These are phyloP conservation scores for Colletotrichum simmondsii DNA, from an alignment of 2,329 filamentous ascomycete species.

Conservation along the genomic window DNA sequence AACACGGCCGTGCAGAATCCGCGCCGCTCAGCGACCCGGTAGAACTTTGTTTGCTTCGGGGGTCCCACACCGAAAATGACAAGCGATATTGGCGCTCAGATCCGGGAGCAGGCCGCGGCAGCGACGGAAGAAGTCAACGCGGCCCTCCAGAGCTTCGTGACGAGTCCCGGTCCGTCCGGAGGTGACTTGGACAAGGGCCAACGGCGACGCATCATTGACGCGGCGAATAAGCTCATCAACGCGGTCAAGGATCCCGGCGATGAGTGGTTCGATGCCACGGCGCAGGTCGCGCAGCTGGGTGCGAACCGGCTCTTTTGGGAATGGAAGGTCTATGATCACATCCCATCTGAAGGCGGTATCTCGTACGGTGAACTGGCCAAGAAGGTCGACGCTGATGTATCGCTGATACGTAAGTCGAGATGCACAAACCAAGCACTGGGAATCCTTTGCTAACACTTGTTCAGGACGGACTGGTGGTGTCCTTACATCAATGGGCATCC, in stretches of 20 bases:
- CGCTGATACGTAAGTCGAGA: conserved; percentile 39
- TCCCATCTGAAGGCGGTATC: conserved; percentile 43
- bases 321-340: conserved; percentile 46
- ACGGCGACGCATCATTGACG: conserved; percentile 24
- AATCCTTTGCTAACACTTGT: background rate
- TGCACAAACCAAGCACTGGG: too few relatives aligned
- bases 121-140: conserved; percentile 22
- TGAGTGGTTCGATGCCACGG: conserved; percentile 27
- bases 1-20: background rate
- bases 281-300: conserved; percentile 21
- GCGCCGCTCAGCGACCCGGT: background rate
- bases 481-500: conserved; percentile 20
- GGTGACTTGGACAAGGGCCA: conserved; percentile 21
- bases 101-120: conserved; percentile 18
- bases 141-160: conserved; percentile 14
- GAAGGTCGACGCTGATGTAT: conserved; percentile 41
- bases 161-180: background rate
- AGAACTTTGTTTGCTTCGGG: background rate
- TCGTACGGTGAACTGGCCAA: conserved; percentile 43
- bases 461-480: conserved; percentile 22
- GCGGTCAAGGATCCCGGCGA: conserved; percentile 25
- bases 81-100: background rate
- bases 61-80: background rate
- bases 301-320: conserved; percentile 42
- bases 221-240: conserved; percentile 17